A percentile compares a stretch with the other conserved stretches of the same genome.
phyloP scores from a whole-genome alignment of 2,329 filamentous ascomycete species.

The Beauveria brongniartii region DNA sequence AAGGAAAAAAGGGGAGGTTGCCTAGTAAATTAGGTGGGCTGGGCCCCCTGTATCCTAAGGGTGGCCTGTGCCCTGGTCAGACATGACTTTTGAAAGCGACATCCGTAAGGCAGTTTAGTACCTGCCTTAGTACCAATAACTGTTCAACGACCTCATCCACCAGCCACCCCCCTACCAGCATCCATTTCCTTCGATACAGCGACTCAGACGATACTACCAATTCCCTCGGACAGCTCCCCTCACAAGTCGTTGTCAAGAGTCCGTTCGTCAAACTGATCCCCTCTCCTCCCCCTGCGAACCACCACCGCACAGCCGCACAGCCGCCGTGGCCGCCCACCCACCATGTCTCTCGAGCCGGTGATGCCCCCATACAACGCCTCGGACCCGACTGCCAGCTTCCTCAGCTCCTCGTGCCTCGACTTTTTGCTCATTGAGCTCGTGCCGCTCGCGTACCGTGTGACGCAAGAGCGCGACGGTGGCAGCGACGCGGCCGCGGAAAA shows the following conservation, averaged over 20 bases:
- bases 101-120: no score
- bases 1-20: no score
- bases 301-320: neutral
- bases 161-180: neutral
- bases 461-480: slow-evolving; percentile 57
- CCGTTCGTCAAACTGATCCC: no score
- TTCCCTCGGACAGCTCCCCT: neutral
- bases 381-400: slow-evolving; percentile 68
- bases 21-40: no score
- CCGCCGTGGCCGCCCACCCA: neutral
- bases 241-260: neutral
- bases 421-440: slow-evolving; percentile 95
- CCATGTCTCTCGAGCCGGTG: slow-evolving; percentile 67
- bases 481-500: slow-evolving; percentile 25
- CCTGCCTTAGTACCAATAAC: no score
- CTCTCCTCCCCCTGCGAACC: no score
- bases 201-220: neutral
- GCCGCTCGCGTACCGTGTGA: slow-evolving; percentile 82
- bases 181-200: neutral
- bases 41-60: no score
- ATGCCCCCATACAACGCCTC: slow-evolving; percentile 61
- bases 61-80: no score
- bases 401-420: slow-evolving; percentile 82
- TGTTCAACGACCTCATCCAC: neutral
- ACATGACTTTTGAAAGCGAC: no score